Conservation (phyloP, 805 yeast species). For the Ogataea philodendri region DNA sequence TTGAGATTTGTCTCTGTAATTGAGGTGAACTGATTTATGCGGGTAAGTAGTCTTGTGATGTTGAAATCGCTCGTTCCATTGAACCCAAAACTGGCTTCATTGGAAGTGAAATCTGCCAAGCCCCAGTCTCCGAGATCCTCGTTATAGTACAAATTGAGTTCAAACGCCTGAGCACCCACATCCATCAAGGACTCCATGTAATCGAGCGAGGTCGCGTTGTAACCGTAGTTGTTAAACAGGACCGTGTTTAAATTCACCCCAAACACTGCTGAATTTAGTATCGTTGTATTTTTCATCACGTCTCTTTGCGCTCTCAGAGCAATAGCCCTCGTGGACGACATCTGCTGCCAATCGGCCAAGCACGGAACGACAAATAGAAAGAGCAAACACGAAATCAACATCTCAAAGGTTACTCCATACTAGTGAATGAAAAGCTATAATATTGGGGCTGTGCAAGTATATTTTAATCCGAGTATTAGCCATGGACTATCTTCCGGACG, state of each 20-base stretch:
- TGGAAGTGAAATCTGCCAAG: constrained; percentile 49
- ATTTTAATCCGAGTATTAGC: background rate
- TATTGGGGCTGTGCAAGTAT: background rate
- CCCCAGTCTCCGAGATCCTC: constrained; percentile 49
- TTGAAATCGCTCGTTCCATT: constrained; percentile 19
- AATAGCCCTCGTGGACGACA: constrained; percentile 31
- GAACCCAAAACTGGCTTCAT: constrained; percentile 13
- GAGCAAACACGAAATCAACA: constrained; percentile 1
- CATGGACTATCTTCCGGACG: constrained; percentile 12
- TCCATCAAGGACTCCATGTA: constrained; percentile 35
- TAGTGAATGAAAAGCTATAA: background rate
- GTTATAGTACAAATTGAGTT: constrained; percentile 57
- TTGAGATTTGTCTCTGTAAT: constrained; percentile 46
- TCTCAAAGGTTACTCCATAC: constrained; percentile 1
- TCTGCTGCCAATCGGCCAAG: constrained; percentile 31
- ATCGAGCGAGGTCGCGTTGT: constrained; percentile 31
- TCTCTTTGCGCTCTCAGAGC: constrained; percentile 50
- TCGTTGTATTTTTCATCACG: constrained; percentile 37
- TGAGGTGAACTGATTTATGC: constrained; percentile 35
- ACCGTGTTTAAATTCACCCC: constrained; percentile 40
- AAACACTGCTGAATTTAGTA: constrained; percentile 38
- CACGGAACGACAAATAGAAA: background rate
- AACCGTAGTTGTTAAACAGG: constrained; percentile 34
- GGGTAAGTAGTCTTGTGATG: constrained; percentile 26
- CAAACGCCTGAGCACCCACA: constrained; percentile 46